These are phyloP conservation scores for Scytalidium lignicola DNA, from an alignment of 2,329 filamentous ascomycete species.

Conservation along the genomic window DNA sequence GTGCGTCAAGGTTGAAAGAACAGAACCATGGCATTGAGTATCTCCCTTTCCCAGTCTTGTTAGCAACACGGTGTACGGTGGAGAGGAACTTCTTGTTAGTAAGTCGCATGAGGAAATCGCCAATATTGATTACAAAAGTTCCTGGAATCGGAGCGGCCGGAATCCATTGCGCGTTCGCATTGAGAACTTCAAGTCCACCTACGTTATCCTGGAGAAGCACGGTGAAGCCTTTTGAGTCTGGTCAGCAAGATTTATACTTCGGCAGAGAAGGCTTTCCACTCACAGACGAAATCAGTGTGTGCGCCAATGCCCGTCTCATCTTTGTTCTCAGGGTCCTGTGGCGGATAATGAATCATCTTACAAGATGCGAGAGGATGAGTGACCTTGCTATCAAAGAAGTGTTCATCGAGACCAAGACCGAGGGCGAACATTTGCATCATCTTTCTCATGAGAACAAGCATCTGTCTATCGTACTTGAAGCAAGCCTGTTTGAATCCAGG, in stretches of 20 bases:
- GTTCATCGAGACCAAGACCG: conserved; percentile 10
- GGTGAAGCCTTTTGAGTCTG: conserved; percentile 26
- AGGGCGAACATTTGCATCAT: conserved; percentile 6
- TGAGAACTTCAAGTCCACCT: conserved; percentile 40
- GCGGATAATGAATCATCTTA: conserved; percentile 3
- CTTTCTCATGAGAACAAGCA: conserved; percentile 25
- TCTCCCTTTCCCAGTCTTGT: conserved; percentile 10
- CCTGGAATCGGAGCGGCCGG: conserved; percentile 34
- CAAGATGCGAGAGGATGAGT: background rate
- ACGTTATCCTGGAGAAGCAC: conserved; percentile 39
- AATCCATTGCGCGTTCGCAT: conserved; percentile 36
- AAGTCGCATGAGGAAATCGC: conserved; percentile 36
- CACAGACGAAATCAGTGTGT: conserved; percentile 37
- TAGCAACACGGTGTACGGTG: conserved; percentile 38
- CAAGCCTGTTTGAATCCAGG: background rate
- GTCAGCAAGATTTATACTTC: no score
- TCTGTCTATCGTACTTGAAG: background rate
- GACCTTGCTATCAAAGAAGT: conserved; percentile 4
- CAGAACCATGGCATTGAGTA: conserved; percentile 41
- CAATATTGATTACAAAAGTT: conserved; percentile 40
- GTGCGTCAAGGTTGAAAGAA: no score
- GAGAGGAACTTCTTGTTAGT: conserved; percentile 36
- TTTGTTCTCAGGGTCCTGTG: conserved; percentile 1
- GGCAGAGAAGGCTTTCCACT: no score
- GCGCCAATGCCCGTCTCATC: conserved; percentile 26